These are phyloP conservation scores for Linum usitatissimum DNA, from an alignment of 345 rosid species.

Conservation along the genomic window DNA sequence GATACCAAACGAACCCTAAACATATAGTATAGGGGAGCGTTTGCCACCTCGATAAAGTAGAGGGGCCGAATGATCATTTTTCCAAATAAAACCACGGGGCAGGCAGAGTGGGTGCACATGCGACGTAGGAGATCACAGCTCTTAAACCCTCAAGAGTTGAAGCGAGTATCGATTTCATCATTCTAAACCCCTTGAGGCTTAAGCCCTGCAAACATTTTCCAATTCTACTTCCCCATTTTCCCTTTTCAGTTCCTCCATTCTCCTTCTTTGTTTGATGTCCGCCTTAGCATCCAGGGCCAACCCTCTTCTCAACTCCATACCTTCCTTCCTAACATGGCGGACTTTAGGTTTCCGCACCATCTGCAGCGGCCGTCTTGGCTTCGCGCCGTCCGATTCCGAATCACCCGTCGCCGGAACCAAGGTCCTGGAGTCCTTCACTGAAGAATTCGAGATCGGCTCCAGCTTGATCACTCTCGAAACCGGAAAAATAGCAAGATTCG, in stretches of 20 bases:
- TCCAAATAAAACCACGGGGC: too few relatives aligned
- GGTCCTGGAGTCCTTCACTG: constrained; percentile 58
- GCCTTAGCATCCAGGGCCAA: constrained; percentile 44
- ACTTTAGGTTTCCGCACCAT: constrained; percentile 41
- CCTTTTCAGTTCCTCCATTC: neutral
- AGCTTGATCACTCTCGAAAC: constrained; percentile 66
- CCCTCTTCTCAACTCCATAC: constrained; percentile 31
- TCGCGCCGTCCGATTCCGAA: constrained; percentile 37
- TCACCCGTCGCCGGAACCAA: constrained; percentile 40
- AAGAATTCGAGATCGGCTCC: constrained; percentile 83
- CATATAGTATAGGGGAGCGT: too few relatives aligned
- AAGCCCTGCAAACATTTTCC: neutral
- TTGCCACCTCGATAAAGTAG: too few relatives aligned
- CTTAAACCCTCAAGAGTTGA: neutral
- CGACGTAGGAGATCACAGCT: neutral
- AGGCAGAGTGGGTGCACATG: neutral
- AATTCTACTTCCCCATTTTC: neutral
- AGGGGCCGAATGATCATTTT: too few relatives aligned
- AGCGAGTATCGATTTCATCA: neutral
- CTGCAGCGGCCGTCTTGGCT: constrained; percentile 47
- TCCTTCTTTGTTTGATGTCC: constrained; percentile 19
- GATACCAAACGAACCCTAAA: too few relatives aligned
- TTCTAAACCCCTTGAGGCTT: neutral
- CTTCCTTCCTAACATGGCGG: constrained; percentile 47
- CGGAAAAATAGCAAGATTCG: constrained; percentile 78